Evolutionary conservation across 768 basidiomycete genomes (phyloP).

Genomic region (Agaricus sinodeliciosus): DNA sequence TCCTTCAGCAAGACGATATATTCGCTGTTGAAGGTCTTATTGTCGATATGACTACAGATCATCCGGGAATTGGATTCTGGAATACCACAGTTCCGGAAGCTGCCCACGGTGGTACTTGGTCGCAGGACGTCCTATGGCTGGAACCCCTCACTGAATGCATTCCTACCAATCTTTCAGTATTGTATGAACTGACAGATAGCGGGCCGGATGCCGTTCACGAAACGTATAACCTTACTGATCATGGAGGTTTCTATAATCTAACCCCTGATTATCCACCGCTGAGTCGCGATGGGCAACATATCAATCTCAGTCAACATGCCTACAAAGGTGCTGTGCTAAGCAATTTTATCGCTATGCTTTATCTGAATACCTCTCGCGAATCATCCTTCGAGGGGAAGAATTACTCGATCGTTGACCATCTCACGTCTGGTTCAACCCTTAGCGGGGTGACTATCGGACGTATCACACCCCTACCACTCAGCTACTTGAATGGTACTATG

Average conservation of each 20-base stretch:
- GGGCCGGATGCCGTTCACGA: neutral
- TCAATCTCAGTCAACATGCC: slow-evolving; percentile 14
- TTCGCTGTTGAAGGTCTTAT: neutral
- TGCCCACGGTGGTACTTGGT: neutral
- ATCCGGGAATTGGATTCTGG: slow-evolving; percentile 5
- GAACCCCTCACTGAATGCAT: slow-evolving; percentile 1
- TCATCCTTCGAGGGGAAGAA: slow-evolving; percentile 11
- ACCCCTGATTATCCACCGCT: slow-evolving; percentile 10
- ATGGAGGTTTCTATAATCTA: neutral
- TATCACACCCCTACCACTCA: neutral
- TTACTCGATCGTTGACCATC: neutral
- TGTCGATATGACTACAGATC: neutral
- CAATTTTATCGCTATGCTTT: slow-evolving; percentile 12
- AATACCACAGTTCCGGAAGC: neutral
- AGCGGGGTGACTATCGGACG: neutral
- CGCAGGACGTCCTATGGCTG: slow-evolving; percentile 2
- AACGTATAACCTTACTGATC: neutral
- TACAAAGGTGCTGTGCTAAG: slow-evolving; percentile 17
- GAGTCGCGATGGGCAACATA: slow-evolving; percentile 13
- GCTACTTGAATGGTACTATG: neutral
- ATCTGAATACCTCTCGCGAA: slow-evolving; percentile 14
- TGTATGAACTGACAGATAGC: neutral
- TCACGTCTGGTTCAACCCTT: neutral
- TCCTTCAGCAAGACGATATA: neutral
- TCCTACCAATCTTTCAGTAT: neutral